Evolutionary conservation across 306 rosid genomes (phyloP).

Genomic region (Pyrus betulifolia): DNA sequence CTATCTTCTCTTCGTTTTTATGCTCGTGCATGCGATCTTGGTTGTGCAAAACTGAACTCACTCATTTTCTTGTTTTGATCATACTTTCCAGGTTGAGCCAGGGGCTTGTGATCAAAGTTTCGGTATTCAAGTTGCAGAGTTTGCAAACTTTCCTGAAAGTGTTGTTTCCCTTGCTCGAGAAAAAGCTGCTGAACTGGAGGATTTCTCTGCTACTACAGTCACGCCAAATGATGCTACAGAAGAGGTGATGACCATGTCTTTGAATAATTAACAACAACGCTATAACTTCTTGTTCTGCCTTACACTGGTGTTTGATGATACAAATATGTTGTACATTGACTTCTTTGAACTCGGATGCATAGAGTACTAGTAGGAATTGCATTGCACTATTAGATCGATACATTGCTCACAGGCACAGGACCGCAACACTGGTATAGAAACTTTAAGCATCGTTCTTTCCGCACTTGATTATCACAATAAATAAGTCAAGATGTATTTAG

Average conservation of each 20-base stretch:
- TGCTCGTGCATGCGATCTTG: not conserved
- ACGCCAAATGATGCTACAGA: conserved; percentile 25
- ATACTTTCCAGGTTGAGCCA: conserved; percentile 73
- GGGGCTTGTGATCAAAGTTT: conserved; percentile 99
- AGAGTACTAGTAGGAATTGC: not conserved
- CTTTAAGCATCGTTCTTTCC: not conserved
- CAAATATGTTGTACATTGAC: not conserved
- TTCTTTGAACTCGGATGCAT: not conserved
- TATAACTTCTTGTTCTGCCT: conserved; percentile 9
- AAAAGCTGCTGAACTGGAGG: conserved; percentile 95
- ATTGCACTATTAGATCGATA: not conserved
- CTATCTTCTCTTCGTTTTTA: not conserved
- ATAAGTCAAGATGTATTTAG: too few relatives aligned
- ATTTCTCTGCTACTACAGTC: conserved; percentile 61
- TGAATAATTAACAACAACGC: conserved; percentile 1
- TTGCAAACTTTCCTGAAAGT: conserved; percentile 88
- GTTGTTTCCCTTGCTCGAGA: conserved; percentile 90
- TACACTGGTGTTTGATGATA: not conserved
- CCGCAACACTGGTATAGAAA: not conserved
- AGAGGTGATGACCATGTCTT: conserved; percentile 38
- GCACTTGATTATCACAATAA: too few relatives aligned
- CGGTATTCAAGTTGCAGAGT: conserved; percentile 96
- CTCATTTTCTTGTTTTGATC: conserved; percentile 10
- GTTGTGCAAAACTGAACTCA: conserved; percentile 6
- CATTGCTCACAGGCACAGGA: not conserved